A percentile compares a stretch with the other conserved stretches of the same genome.
Conservation (phyloP, 805 yeast genomes). For the Yarrowia hollandica region DNA sequence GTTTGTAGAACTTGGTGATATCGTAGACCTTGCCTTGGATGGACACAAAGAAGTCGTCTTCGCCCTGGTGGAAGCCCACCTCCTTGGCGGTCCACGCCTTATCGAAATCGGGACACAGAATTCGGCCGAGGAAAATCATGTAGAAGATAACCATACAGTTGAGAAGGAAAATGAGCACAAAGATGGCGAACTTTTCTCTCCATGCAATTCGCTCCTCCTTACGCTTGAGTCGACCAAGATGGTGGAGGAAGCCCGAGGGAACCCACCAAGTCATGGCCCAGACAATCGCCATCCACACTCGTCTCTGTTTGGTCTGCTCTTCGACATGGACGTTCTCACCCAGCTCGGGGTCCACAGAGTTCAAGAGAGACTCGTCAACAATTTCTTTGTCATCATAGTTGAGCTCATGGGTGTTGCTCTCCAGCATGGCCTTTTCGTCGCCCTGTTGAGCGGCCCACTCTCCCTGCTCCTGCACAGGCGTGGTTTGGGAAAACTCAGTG, state of each 20-base stretch:
- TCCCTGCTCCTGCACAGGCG: slow-evolving; percentile 21
- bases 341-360: slow-evolving; percentile 61
- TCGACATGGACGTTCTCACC: slow-evolving; percentile 48
- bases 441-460: slow-evolving; percentile 1
- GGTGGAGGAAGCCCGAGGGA: slow-evolving; percentile 41
- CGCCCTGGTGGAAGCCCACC: slow-evolving; percentile 38
- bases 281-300: slow-evolving; percentile 44
- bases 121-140: slow-evolving; percentile 44
- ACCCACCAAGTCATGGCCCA: slow-evolving; percentile 45
- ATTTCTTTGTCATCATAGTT: slow-evolving; percentile 6
- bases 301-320: slow-evolving; percentile 39
- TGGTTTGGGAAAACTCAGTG: slow-evolving; percentile 28
- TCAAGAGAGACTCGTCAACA: background rate
- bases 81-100: slow-evolving; percentile 42
- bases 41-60: slow-evolving; percentile 40
- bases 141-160: slow-evolving; percentile 41
- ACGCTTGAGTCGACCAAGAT: slow-evolving; percentile 40
- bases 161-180: slow-evolving; percentile 45
- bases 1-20: slow-evolving; percentile 43
- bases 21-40: slow-evolving; percentile 46
- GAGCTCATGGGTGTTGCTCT: background rate
- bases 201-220: slow-evolving; percentile 46
- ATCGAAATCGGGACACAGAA: slow-evolving; percentile 46
- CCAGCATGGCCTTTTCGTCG: background rate
- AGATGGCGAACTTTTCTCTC: slow-evolving; percentile 48